Base-by-base conservation (phyloP, 352 stramenopile genomes). In the Pythium aquatile region DNA sequence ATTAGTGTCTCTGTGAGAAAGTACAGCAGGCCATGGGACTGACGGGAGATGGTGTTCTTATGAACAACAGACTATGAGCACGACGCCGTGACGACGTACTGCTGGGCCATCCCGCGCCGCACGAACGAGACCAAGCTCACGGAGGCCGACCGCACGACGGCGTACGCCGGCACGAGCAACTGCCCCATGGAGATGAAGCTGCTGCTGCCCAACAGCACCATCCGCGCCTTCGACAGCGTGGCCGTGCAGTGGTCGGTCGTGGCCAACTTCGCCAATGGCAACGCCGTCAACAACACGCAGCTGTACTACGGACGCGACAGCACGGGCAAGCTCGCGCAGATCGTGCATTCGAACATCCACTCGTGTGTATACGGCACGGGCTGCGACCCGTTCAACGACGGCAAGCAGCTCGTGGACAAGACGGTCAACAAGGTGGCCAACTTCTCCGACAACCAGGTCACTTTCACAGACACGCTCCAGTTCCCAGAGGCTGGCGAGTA, bases 291-390 rank as follows among this genome's bases (percentile, higher is more conserved):
- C 55, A 59, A 71, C 40, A 68, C 62, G 24, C 40, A 58, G 28
- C 49, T 74, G 17, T 74, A 60, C 58, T 68, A 61, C 30, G 68
- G 62, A 4, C 40, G 51, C 8, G 68, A 66, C 39, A 68, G 28
- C 35, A 71, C 5, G n/a, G 63, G 63, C 47, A 39, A 44, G 26
- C 13, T n/a, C 1, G 68, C 57, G n/a, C 68, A 75, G 46, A 75
- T 75, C 55, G 63, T 75, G 8, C 63, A 75, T 58, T 71, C 68
- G 39, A 75, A 75, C 32, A 49, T 75, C 20, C 68, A 75, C 55
- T 69, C 63, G 47, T 75, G 68, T 26, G 60, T 72, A 29, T 71
- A 61, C 42, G 68, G 68, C 37, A 75, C 68, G 24, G 68, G 63
- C 24, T 75, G 68, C 58, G 68, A 75, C 52, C 58, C 68, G 40